A percentile compares a stretch with the other conserved stretches of the same genome.
Evolutionary conservation across 2,329 filamentous ascomycete genomes (phyloP).

Genomic region (Cladophialophora bantiana): DNA sequence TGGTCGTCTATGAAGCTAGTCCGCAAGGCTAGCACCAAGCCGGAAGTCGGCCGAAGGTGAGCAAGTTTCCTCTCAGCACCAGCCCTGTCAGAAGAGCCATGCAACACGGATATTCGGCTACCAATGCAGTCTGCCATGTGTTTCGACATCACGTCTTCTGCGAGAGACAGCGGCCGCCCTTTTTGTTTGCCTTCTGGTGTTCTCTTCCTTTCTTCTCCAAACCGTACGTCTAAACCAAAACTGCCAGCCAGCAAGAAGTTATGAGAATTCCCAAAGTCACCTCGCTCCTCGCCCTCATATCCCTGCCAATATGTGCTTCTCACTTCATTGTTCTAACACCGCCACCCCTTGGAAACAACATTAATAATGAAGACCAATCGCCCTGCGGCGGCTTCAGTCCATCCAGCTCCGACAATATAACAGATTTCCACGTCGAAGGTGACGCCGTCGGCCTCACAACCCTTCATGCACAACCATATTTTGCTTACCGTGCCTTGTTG

Average conservation of each 20-base stretch:
- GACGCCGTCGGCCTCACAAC: background rate
- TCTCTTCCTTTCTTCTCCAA: background rate
- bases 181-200: background rate
- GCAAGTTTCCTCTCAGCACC: background rate
- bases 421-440: constrained; percentile 1
- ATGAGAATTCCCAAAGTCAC: background rate
- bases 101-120: constrained; percentile 3
- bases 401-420: constrained; percentile 4
- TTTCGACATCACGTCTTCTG: background rate
- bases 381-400: constrained; percentile 1
- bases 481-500: background rate
- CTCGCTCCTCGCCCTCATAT: background rate
- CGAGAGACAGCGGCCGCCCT: background rate
- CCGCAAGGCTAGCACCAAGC: constrained; percentile 4
- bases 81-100: background rate
- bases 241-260: background rate
- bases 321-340: background rate
- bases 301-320: background rate
- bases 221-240: background rate
- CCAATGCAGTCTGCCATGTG: background rate
- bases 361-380: constrained; percentile 3
- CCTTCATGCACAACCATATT: constrained; percentile 2
- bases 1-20: constrained; percentile 7
- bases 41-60: background rate
- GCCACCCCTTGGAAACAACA: background rate